Evolutionary conservation across 371 early-diverging fungal genomes (phyloP).

Genomic region (Rhizopus arrhizus): DNA sequence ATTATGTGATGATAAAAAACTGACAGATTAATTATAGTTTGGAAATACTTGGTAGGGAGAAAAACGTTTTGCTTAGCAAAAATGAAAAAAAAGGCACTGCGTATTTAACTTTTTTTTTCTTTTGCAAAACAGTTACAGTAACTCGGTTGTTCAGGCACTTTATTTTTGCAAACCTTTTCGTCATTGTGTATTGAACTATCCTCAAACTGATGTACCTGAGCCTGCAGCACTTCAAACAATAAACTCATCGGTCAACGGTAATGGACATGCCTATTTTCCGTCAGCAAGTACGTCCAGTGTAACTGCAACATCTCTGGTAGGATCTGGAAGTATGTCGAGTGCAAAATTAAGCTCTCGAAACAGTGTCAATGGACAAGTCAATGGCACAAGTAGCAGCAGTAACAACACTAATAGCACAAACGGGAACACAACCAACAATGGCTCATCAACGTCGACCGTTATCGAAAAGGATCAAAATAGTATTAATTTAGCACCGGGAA

Average conservation of each 20-base stretch:
- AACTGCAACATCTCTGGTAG: conserved; percentile 29
- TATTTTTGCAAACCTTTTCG: conserved; percentile 96
- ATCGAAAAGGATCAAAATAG: conserved; percentile 46
- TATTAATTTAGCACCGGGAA: conserved; percentile 54
- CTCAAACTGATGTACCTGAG: conserved; percentile 33
- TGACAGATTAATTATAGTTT: conserved; percentile 60
- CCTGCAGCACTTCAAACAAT: conserved; percentile 4
- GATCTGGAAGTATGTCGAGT: conserved; percentile 17
- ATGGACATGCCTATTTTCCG: conserved; percentile 27
- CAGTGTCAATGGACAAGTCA: conserved; percentile 22
- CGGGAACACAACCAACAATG: conserved; percentile 5
- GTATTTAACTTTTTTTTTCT: background rate
- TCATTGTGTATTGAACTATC: conserved; percentile 82
- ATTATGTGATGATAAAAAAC: background rate
- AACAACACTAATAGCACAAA: conserved; percentile 6
- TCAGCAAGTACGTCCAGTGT: conserved; percentile 38
- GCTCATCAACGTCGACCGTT: conserved; percentile 4
- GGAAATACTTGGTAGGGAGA: conserved; percentile 84
- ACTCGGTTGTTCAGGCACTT: conserved; percentile 94
- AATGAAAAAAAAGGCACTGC: no score
- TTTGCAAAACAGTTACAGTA: conserved; percentile 76
- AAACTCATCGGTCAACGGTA: conserved; percentile 12
- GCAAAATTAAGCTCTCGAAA: conserved; percentile 1
- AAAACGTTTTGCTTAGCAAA: background rate
- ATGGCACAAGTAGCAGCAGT: conserved; percentile 9